Evolutionary conservation across 1,284 basidiomycete genomes (phyloP).

Genomic region (Xerocomus amazonicus): DNA sequence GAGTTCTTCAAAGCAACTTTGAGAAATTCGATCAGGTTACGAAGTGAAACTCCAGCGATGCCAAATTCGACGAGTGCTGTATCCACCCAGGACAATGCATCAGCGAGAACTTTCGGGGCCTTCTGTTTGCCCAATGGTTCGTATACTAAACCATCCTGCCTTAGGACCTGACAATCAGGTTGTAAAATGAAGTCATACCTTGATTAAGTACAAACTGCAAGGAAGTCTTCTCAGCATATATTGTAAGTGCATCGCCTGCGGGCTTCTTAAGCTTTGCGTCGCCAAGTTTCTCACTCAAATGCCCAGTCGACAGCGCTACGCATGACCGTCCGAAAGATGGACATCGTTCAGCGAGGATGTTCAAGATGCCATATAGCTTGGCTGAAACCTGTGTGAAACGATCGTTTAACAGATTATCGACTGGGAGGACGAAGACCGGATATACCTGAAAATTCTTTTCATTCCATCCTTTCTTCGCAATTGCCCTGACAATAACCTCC

Average conservation of each 20-base stretch:
- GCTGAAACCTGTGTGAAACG: conserved; percentile 65
- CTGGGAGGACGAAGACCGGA: conserved; percentile 18
- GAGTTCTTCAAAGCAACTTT: conserved; percentile 89
- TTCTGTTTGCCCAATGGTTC: conserved; percentile 92
- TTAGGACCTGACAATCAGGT: conserved; percentile 12
- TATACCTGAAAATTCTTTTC: conserved; percentile 98
- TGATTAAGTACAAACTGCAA: conserved; percentile 93
- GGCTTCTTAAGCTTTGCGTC: conserved; percentile 97
- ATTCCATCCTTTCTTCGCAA: conserved; percentile 92
- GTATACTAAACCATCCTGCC: conserved; percentile 57
- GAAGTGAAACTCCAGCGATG: conserved; percentile 80
- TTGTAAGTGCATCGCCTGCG: conserved; percentile 82
- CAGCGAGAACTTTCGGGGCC: conserved; percentile 95
- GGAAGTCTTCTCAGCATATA: conserved; percentile 91
- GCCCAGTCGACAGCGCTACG: conserved; percentile 79
- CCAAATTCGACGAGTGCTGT: conserved; percentile 91
- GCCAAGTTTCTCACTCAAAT: conserved; percentile 92
- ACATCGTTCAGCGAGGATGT: conserved; percentile 71
- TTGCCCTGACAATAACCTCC: conserved; percentile 86
- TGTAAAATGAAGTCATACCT: conserved; percentile 47
- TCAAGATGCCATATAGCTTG: conserved; percentile 80
- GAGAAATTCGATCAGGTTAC: conserved; percentile 86
- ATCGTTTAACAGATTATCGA: conserved; percentile 9
- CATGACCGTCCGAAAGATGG: conserved; percentile 86
- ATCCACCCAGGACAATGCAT: conserved; percentile 89